Evolutionary conservation across 768 basidiomycete species (phyloP), one percentile per base, ranked within the genome.

Genomic region (Mycena maculata): DNA sequence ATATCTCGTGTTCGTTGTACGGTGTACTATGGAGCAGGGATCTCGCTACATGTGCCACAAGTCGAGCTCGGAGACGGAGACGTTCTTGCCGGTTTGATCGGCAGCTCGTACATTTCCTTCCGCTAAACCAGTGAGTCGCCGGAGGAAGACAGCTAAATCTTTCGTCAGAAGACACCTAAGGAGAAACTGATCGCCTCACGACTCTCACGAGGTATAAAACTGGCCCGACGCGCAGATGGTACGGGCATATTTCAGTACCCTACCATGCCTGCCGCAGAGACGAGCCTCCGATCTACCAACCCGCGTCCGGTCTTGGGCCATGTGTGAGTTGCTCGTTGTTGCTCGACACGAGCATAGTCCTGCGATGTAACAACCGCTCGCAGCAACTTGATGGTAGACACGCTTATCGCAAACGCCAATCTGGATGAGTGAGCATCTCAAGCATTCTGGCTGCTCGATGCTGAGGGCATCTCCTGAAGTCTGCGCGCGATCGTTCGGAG

Each of bases 351-450:
- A n/a, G n/a, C n/a, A n/a, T n/a, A 13, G 6, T 49, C n/a, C 16
- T 13, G 22, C 36, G 27, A 25, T 7, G 16, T 15, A 33, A 18
- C 13, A 16, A 12, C 33, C 4, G 28, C n/a, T 7, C 13, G 2
- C 41, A 67, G 66, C 15, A 71, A 71, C 49, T 62, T 71, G 20
- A 71, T 71, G 69, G 65, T 65, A 2, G 69, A 71, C 23, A 71
- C 69, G 22, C 65, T 71, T 49, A 71, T 71, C 41, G 69, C 69
- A 11, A 71, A 71, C 44, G 69, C 69, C 18, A 71, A 50, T 39
- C 47, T 65, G 11, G 69, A 71, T 41, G 69, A 71, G 69, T 38
- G 28, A 47, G 69, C 64, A 7, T 27, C 33, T 22, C 12, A n/a
- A 11, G 9, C 22, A 22, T 31, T 0, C 52, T 7, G 22, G n/a